Percentiles rank a stretch among this genome's conserved stretches.
phyloP scores from a whole-genome alignment of 2,329 filamentous ascomycete genomes.

The Colletotrichum lini region DNA sequence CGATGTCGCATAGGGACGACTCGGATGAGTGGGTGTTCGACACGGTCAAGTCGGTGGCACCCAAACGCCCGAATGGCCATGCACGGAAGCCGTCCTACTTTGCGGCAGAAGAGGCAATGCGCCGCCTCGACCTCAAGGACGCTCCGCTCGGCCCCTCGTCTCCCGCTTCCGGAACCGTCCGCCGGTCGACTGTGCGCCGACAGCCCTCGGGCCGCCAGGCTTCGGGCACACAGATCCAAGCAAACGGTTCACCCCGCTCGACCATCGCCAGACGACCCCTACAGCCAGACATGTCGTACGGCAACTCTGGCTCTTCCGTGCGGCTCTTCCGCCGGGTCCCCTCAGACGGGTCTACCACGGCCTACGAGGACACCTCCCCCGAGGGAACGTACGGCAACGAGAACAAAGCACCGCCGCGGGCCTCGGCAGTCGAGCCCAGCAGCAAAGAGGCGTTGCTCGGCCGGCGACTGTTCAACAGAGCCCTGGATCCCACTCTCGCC shows the following conservation, averaged over 20 bases:
- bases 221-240: constrained; percentile 55
- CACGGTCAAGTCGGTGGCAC: constrained; percentile 83
- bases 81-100: constrained; percentile 71
- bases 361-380: constrained; percentile 55
- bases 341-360: constrained; percentile 74
- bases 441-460: constrained; percentile 89
- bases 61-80: constrained; percentile 68
- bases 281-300: constrained; percentile 91
- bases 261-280: constrained; percentile 79
- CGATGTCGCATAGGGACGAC: constrained; percentile 75
- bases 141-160: constrained; percentile 71
- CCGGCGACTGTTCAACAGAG: constrained; percentile 83
- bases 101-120: constrained; percentile 72
- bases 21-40: constrained; percentile 96
- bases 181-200: constrained; percentile 70
- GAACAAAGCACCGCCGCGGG: constrained; percentile 69
- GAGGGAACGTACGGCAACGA: constrained; percentile 70
- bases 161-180: constrained; percentile 68
- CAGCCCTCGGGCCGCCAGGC: constrained; percentile 63
- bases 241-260: constrained; percentile 60
- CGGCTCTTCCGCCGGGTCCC: constrained; percentile 89
- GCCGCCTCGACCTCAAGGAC: constrained; percentile 73
- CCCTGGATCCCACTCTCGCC: constrained; percentile 85
- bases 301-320: constrained; percentile 92
- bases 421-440: constrained; percentile 66